Evolutionary conservation across 345 rosid species (phyloP).

Genomic region (Rhodomyrtus tomentosa): DNA sequence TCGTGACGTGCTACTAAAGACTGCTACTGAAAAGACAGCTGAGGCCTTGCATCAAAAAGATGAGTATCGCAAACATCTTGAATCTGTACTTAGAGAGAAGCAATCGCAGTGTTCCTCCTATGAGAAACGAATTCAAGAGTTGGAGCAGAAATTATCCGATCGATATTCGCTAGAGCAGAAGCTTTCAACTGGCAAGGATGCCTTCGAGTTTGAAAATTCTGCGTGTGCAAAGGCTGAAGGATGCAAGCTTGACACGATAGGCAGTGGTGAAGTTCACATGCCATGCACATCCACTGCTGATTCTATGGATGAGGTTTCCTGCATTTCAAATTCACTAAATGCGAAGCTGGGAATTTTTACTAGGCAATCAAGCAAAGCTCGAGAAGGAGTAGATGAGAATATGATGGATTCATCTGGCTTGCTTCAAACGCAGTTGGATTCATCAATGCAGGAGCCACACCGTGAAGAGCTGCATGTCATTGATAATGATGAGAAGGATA

Average conservation of each 20-base stretch:
- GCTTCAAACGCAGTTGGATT: slow-evolving; percentile 60
- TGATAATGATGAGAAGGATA: slow-evolving; percentile 59
- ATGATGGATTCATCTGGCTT: slow-evolving; percentile 88
- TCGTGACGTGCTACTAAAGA: slow-evolving; percentile 45
- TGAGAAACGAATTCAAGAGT: slow-evolving; percentile 89
- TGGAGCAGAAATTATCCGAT: slow-evolving; percentile 76
- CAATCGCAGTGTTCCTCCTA: slow-evolving; percentile 70
- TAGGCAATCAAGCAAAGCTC: slow-evolving; percentile 56
- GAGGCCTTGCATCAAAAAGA: slow-evolving; percentile 86
- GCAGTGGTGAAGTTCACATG: slow-evolving; percentile 30
- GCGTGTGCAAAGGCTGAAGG: slow-evolving; percentile 20
- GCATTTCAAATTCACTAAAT: slow-evolving; percentile 55
- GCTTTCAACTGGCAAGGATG: slow-evolving; percentile 34
- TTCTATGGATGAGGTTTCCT: slow-evolving; percentile 95
- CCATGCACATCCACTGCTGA: slow-evolving; percentile 46
- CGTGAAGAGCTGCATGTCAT: slow-evolving; percentile 37
- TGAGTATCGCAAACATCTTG: slow-evolving; percentile 64
- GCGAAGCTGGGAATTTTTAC: slow-evolving; percentile 38
- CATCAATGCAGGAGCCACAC: slow-evolving; percentile 76
- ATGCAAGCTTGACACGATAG: slow-evolving; percentile 31
- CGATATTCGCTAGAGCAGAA: slow-evolving; percentile 55
- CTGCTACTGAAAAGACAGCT: slow-evolving; percentile 64
- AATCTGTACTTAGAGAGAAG: slow-evolving; percentile 63
- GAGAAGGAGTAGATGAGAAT: slow-evolving; percentile 91
- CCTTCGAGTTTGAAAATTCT: slow-evolving; percentile 22